A percentile compares a stretch with the other conserved stretches of the same genome.
These are phyloP conservation scores for Lasiosphaeria hispida DNA, from an alignment of 495 filamentous ascomycete genomes.

Conservation along the genomic window DNA sequence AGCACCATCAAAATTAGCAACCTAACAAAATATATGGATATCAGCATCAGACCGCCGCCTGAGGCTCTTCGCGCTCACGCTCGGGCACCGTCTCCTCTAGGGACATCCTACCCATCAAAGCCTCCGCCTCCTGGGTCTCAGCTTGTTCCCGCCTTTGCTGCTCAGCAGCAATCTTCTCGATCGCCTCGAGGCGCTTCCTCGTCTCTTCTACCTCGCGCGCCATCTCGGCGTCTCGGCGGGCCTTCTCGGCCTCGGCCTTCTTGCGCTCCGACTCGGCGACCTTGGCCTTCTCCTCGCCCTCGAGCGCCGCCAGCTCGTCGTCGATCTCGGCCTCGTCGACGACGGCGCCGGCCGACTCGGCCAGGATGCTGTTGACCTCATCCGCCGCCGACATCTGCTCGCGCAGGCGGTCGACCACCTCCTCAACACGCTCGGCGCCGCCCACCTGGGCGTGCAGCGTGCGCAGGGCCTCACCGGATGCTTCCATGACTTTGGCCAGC, in stretches of 20 bases:
- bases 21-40: not conserved
- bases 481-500: constrained; percentile 76
- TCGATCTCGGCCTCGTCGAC: constrained; percentile 86
- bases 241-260: constrained; percentile 34
- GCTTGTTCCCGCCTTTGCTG: constrained; percentile 21
- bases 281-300: constrained; percentile 61
- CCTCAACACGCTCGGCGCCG: constrained; percentile 70
- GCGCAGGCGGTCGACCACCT: constrained; percentile 67
- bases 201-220: constrained; percentile 31
- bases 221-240: constrained; percentile 13
- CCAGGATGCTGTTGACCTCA: constrained; percentile 74
- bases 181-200: constrained; percentile 38
- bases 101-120: constrained; percentile 36
- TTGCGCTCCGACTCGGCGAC: constrained; percentile 46
- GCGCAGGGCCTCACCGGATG: constrained; percentile 65
- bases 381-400: constrained; percentile 81
- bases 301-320: constrained; percentile 78
- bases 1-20: not conserved
- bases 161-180: constrained; percentile 31
- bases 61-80: constrained; percentile 20
- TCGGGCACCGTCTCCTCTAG: constrained; percentile 36
- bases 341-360: constrained; percentile 51
- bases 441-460: constrained; percentile 75
- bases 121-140: constrained; percentile 25
- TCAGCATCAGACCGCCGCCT: constrained; percentile 12